Evolutionary conservation across 2,329 filamentous ascomycete species (phyloP).

Genomic region (Zasmidium angulare): DNA sequence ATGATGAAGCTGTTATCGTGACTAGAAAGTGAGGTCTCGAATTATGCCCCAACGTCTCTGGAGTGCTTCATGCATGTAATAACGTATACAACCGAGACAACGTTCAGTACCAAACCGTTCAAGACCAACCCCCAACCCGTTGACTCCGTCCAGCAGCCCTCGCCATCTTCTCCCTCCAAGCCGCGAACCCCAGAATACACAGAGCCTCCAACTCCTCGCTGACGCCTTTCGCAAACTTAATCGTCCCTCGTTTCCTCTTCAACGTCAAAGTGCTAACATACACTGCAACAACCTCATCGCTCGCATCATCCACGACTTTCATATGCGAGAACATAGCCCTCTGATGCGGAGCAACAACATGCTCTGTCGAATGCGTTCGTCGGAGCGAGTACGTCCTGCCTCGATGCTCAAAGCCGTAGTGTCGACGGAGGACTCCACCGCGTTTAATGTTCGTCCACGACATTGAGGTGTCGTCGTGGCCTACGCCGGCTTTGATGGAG

Average conservation of each 20-base stretch:
- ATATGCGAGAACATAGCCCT: neutral
- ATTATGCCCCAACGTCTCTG: too few relatives aligned
- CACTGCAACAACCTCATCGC: neutral
- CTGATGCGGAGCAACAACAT: neutral
- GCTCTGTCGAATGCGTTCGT: neutral
- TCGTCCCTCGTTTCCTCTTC: neutral
- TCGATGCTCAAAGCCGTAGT: neutral
- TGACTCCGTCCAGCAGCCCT: neutral
- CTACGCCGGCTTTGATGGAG: neutral
- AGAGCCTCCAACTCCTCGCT: neutral
- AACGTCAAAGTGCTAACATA: neutral
- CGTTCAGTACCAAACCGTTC: too few relatives aligned
- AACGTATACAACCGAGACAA: too few relatives aligned
- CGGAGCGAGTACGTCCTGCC: neutral
- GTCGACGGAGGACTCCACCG: neutral
- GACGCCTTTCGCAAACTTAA: neutral
- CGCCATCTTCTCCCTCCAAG: neutral
- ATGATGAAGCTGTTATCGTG: too few relatives aligned
- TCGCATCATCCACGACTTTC: neutral
- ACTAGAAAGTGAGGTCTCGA: too few relatives aligned
- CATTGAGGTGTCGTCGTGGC: neutral
- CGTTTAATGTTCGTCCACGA: neutral
- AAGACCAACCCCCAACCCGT: too few relatives aligned
- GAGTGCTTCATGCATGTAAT: too few relatives aligned
- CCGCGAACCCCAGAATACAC: neutral